Evolutionary conservation across 257 asterid genomes (phyloP).

Genomic region (Plectranthus barbatus): DNA sequence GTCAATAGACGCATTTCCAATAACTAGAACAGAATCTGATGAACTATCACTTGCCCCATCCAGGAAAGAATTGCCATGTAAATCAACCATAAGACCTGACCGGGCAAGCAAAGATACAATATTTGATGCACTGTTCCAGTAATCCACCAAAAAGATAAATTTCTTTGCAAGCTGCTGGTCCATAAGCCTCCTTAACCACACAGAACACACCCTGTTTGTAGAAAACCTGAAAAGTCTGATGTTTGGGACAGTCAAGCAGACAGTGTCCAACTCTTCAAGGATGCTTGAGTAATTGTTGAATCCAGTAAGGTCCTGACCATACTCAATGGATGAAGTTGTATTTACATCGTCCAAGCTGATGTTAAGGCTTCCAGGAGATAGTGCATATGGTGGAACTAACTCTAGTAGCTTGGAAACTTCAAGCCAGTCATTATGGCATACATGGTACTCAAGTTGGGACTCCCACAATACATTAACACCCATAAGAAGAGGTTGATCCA

Average conservation of each 20-base stretch:
- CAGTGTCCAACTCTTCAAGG: constrained; percentile 69
- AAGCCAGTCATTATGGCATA: constrained; percentile 81
- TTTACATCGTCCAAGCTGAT: constrained; percentile 53
- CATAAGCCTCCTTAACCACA: constrained; percentile 70
- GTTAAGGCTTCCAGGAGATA: constrained; percentile 63
- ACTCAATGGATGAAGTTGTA: constrained; percentile 38
- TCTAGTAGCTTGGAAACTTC: constrained; percentile 86
- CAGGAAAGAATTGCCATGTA: constrained; percentile 29
- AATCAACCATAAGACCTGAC: constrained; percentile 59
- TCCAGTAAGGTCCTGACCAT: constrained; percentile 38
- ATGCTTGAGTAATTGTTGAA: constrained; percentile 45
- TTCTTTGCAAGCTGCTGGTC: constrained; percentile 82
- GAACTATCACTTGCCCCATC: constrained; percentile 41
- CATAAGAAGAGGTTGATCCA: constrained; percentile 89
- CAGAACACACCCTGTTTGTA: constrained; percentile 41
- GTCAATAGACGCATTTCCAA: constrained; percentile 40
- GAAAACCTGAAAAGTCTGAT: constrained; percentile 62
- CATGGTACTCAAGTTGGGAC: constrained; percentile 87
- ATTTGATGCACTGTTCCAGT: constrained; percentile 65
- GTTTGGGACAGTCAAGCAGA: constrained; percentile 58
- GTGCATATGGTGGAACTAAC: constrained; percentile 65
- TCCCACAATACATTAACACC: constrained; percentile 95
- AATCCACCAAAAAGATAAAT: constrained; percentile 59
- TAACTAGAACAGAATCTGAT: constrained; percentile 44
- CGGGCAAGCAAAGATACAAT: constrained; percentile 68